Evolutionary conservation across 148 eudicot species (phyloP).

Genomic region (Vaccinium darrowii): DNA sequence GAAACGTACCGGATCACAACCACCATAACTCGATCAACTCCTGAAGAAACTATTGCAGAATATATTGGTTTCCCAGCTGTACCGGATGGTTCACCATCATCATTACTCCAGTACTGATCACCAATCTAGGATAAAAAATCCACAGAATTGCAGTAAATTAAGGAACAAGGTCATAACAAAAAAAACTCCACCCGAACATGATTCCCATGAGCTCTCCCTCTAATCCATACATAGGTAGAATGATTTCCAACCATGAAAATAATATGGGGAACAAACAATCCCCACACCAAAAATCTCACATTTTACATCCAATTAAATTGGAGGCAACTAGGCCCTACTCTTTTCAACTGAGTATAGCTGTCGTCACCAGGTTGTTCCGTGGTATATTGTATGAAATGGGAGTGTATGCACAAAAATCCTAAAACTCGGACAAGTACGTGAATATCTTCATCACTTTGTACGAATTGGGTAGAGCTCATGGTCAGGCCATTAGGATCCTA

Average conservation of each 20-base stretch:
- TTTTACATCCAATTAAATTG: neutral
- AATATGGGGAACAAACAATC: neutral
- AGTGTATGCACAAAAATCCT: neutral
- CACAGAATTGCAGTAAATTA: neutral
- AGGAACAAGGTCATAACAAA: neutral
- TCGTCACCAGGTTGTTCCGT: neutral
- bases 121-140: constrained; percentile 52
- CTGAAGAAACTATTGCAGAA: constrained; percentile 84
- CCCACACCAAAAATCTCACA: neutral
- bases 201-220: constrained; percentile 9
- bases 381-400: neutral
- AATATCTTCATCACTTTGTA: neutral
- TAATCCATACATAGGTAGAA: neutral
- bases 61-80: constrained; percentile 94
- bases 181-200: neutral
- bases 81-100: constrained; percentile 97
- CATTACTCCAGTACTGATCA: constrained; percentile 71
- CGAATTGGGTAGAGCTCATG: constrained; percentile 1
- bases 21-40: constrained; percentile 90
- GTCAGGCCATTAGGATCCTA: neutral
- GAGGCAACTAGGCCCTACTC: neutral
- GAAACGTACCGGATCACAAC: constrained; percentile 76
- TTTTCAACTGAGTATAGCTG: neutral
- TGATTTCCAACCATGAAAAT: neutral
- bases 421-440: neutral